Conservation (phyloP, 257 asterid species). For the Primulina tabacum region DNA sequence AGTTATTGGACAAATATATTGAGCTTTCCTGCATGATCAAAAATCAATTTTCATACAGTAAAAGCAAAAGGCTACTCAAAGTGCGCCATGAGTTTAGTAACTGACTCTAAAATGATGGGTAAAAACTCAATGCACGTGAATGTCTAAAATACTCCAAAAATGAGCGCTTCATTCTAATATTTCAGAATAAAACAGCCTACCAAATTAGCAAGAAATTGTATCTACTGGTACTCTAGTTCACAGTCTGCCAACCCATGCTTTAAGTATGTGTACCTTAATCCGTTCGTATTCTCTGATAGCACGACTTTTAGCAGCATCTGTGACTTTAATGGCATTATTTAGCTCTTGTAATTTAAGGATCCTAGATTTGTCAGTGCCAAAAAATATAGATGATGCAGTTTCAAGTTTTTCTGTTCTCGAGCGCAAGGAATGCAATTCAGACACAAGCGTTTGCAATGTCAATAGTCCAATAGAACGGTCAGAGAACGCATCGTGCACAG, state of each 20-base stretch:
- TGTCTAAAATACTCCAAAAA: background rate
- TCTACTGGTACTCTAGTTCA: constrained; percentile 15
- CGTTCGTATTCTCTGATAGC: constrained; percentile 84
- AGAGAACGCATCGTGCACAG: constrained; percentile 73
- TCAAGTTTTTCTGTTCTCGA: constrained; percentile 80
- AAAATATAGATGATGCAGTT: constrained; percentile 62
- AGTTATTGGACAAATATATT: constrained; percentile 20
- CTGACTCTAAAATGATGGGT: background rate
- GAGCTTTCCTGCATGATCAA: background rate
- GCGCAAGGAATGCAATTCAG: constrained; percentile 81
- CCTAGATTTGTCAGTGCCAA: constrained; percentile 85
- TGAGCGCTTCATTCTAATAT: background rate
- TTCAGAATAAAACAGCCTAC: background rate
- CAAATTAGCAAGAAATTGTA: constrained; percentile 20
- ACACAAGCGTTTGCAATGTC: constrained; percentile 88
- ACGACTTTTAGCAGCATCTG: constrained; percentile 82
- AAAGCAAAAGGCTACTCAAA: constrained; percentile 1
- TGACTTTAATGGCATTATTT: constrained; percentile 70
- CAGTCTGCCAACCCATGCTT: constrained; percentile 8
- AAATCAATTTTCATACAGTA: background rate
- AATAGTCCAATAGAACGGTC: constrained; percentile 94
- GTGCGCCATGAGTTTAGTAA: constrained; percentile 3
- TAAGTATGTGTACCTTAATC: constrained; percentile 63
- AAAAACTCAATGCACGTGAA: background rate
- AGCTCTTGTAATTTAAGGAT: constrained; percentile 65